Evolutionary conservation across 2,329 filamentous ascomycete species (phyloP), one percentile per base, ranked within the genome.

Genomic region (Thermoascus crustaceus): DNA sequence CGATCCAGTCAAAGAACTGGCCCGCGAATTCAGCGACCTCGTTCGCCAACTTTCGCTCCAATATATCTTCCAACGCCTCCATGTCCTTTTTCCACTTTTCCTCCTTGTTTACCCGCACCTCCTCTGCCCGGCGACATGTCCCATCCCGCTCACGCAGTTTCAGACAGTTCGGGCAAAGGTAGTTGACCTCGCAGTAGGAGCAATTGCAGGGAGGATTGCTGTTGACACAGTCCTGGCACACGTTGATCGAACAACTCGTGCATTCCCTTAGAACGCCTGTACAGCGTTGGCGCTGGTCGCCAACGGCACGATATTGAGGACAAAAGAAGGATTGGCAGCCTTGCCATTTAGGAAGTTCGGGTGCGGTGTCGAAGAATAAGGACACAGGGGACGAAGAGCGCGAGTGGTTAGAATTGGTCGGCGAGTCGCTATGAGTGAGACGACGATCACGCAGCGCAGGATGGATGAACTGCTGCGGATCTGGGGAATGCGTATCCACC

Each of bases 281-380:
- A 44, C 67, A 70, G 19, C 64, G 55, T 39, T 63, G 58, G 4
- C 66, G 63, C 37, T 66, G 63, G 40, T 70, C 67, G 7, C 64
- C 63, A 8, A 63, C 46, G 4, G 58, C 49, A 24, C 64, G 60
- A 34, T 57, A 61, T 22, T 59, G 55, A 1, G 66, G 63, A 38
- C 67, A 70, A 44, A 68, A 67, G 41, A 69, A 66, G 6, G 67
- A 65, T 37, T 65, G 63, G 41, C 67, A 70, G 11, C 66, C 67
- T 48, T 61, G 58, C 67, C 67, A 69, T 37, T 49, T 58, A 5
- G 55, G 53, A 5, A 50, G 44, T 22, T 61, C 57, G n/a, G 55
- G 42, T 3, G 58, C 41, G 17, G 58, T 54, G 32, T 65, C 55
- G 40, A 55, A 60, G 39, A 57, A 54, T 4, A 53, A 47, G 16